A percentile compares a stretch with the other conserved stretches of the same genome.
Evolutionary conservation across 1,139 yeast genomes (phyloP).

Genomic region (Yamadazyma dushanensis): DNA sequence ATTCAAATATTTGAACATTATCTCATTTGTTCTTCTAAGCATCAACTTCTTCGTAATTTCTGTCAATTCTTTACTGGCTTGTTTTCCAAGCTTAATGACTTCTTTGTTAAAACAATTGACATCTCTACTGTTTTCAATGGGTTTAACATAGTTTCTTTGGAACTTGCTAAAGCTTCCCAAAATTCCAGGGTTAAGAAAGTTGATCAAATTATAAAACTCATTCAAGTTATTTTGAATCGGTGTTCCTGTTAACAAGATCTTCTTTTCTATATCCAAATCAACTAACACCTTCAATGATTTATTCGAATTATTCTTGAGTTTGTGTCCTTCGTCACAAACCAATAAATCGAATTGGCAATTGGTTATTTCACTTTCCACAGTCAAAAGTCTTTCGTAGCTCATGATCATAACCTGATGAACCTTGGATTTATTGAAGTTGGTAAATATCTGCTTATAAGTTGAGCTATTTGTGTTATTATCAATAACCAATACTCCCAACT

Average conservation of each 20-base stretch:
- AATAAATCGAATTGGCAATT: slow-evolving; percentile 63
- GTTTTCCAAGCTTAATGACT: slow-evolving; percentile 57
- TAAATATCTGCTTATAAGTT: slow-evolving; percentile 59
- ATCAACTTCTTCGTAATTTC: slow-evolving; percentile 65
- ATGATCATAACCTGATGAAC: slow-evolving; percentile 82
- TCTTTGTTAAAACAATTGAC: slow-evolving; percentile 58
- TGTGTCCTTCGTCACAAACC: slow-evolving; percentile 94
- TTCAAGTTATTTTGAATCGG: slow-evolving; percentile 91
- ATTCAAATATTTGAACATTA: slow-evolving; percentile 68
- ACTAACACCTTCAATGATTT: slow-evolving; percentile 68
- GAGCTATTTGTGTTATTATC: slow-evolving; percentile 44
- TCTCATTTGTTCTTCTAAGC: slow-evolving; percentile 69
- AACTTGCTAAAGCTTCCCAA: slow-evolving; percentile 66
- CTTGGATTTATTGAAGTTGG: slow-evolving; percentile 62
- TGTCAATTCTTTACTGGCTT: slow-evolving; percentile 60
- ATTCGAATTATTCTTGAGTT: slow-evolving; percentile 69
- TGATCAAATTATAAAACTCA: slow-evolving; percentile 79
- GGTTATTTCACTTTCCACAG: slow-evolving; percentile 54
- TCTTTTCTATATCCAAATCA: slow-evolving; percentile 53
- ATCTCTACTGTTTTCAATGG: slow-evolving; percentile 75
- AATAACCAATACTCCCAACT: slow-evolving; percentile 59
- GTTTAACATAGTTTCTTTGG: slow-evolving; percentile 65
- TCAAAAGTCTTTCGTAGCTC: slow-evolving; percentile 81
- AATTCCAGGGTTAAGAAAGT: slow-evolving; percentile 82
- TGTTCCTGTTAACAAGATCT: slow-evolving; percentile 81